These are phyloP conservation scores for Paraurostyla sp. DNA, from an alignment of 73 alveolate genomes.

Conservation along the genomic window DNA sequence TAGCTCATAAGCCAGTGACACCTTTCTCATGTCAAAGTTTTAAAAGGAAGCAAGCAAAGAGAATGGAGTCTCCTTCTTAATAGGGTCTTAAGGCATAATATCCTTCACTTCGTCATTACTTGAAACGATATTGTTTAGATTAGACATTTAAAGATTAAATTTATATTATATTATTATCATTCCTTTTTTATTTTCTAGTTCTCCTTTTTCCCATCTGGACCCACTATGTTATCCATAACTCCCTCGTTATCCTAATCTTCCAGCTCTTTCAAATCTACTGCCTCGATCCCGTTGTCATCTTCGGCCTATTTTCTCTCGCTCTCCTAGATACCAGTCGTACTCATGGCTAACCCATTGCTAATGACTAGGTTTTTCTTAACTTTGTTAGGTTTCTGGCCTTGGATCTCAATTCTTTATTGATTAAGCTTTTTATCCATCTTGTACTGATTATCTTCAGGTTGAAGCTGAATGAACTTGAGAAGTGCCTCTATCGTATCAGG, in stretches of 20 bases:
- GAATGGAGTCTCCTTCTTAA: too few relatives aligned
- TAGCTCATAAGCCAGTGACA: constrained; percentile 21
- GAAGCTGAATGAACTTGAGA: constrained; percentile 51
- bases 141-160: not conserved
- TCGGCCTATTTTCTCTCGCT: not conserved
- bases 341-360: not conserved
- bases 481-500: constrained; percentile 62
- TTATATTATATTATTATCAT: not conserved
- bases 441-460: constrained; percentile 58
- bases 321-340: not conserved
- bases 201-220: constrained; percentile 63
- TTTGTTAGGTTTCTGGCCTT: constrained; percentile 53
- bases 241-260: not conserved
- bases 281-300: not conserved
- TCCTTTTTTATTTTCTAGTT: constrained; percentile 33
- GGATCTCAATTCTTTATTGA: constrained; percentile 41
- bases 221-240: not conserved
- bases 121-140: not conserved
- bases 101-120: not conserved
- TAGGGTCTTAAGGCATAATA: not conserved
- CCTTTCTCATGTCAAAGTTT: not conserved
- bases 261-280: not conserved
- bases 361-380: constrained; percentile 35
- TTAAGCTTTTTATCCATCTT: constrained; percentile 52
- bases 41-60: too few relatives aligned